Base-by-base conservation (phyloP, 208 protist genomes). In the Sergeia podlipaevii region DNA sequence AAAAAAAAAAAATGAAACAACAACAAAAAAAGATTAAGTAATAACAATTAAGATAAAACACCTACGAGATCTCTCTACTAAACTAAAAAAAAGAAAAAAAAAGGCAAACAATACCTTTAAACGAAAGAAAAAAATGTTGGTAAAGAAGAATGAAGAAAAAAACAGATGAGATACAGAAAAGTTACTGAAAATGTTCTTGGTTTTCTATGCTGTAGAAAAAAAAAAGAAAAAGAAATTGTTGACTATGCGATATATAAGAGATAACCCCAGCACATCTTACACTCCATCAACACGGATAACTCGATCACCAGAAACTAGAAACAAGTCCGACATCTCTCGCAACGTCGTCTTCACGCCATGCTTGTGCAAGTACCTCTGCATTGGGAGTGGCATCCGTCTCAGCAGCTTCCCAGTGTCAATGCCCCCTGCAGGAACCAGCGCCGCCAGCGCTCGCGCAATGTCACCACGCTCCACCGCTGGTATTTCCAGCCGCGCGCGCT, bases 341-440 rank as follows among this genome's bases (percentile, higher is more conserved):
- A 95, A 58, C 6, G 77, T 85, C 17, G 63, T 51, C 23, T 72
- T 66, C 18, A 87, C 50, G n/a, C 88, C 88, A 37, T 92, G 64
- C 3, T 61, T 66, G 54, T 88, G 80, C 28, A 95, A 84, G 46
- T 88, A 80, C 7, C 83, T 71, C 62, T 95, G 88, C 49, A 95
- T 46, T 23, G 53, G 66, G 41, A 91, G 57, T n/a, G 88, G 84
- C 10, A 79, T 79, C 4, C 84, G 83, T 4, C 74, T 74, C 27
- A 77, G 50, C 34, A 95, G 34, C 44, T 56, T 53, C 30, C 36
- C 36, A 7, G 77, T 50, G 17, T 81, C 72, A 27, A 81, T 77
- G 6, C 83, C 88, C 7, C 78, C 77, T 17, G 62, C 32, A 24
- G 76, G 83, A 26, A 90, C 80, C 26, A 95, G 62, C 17, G 80